Evolutionary conservation across 2,329 filamentous ascomycete species (phyloP), one percentile per base, ranked within the genome.

Genomic region (Albophoma yamanashiensis): DNA sequence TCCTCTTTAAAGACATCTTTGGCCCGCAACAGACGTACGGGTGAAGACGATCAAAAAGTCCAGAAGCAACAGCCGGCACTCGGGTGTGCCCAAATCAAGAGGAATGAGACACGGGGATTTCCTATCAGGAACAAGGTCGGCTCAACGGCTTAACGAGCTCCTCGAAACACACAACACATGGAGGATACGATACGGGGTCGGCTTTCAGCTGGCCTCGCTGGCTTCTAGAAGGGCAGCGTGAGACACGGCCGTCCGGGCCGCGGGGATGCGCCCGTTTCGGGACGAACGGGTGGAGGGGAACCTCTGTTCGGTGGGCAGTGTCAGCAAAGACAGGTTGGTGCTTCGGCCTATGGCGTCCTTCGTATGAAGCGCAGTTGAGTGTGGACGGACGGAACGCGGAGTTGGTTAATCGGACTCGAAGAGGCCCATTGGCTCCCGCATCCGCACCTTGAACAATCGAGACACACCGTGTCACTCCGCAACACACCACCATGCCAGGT

Each of bases 201-300:
- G 31, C 40, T 52, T 53, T 60, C 58, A 60, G 58, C 58, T 57
- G 53, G 58, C 58, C 43, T 38, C 39, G 42, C 47, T 53, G 36
- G 45, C 58, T 64, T 61, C 62, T 63, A 62, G 61, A 64, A 64
- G 58, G 22, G 25, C 15, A 58, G 57, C 55, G 53, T 57, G 56
- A 61, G 60, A 63, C 63, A 61, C 31, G 34, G 39, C 20, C 60
- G 43, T 47, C 31, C 53, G 61, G 39, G 43, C 15, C 39, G 38
- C n/a, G 57, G 9, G 27, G 52, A 53, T 47, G 55, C 57, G 17
- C 39, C 39, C 40, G 56, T 40, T 27, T 59, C 58, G 58, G 59
- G 53, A 58, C 50, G 17, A 40, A 58, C 53, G 56, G 55, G 55
- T 57, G 38, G 57, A 59, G 52, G 17, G 31, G n/a, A n/a, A 36